Base-by-base conservation (phyloP, 805 yeast genomes). In the Kockiozyma suomiensis region DNA sequence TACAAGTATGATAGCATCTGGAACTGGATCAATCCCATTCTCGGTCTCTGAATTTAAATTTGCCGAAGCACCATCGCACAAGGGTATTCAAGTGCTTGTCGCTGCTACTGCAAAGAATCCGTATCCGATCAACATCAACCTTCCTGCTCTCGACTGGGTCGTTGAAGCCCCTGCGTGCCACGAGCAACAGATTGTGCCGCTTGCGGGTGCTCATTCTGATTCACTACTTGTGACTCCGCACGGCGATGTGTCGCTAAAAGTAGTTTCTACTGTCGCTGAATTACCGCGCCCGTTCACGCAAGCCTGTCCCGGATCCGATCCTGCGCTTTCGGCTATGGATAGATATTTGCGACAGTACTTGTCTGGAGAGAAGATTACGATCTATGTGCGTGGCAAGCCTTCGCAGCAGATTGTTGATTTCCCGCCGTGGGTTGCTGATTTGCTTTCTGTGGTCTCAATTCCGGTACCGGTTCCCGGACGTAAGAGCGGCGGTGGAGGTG, bases 381-480 rank as follows among this genome's bases (percentile, higher is more conserved):
- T 62, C 13, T 62, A 54, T 26, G 65, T 62, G 5, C 65, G 57
- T 23, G 65, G 65, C 19, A 54, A 54, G 42, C 60, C 62, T 13
- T 35, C 58, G 5, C 65, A 57, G 57, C 32, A 38, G 15, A 56
- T 62, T 40, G 64, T 64, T 37, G 32, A 54, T 40, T 51, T 56
- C 30, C 62, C 66, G 6, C 50, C 64, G 7, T 57, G 64, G 63
- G 47, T 58, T 25, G 32, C 60, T 8, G 62, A 61, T 30, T 13
- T 58, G 17, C 51, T 61, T n/a, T 54, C 46, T n/a, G 51, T 49
- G 4, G 59, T 63, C 21, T 57, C 60, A 19, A 61, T 61, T 28
- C 61, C 66, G 8, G 62, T 61, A 5, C 63, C 66, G 6, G 54
- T 61, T 15, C 66, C 66, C 1, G 65, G 62, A 3, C 57, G 67